phyloP scores from a whole-genome alignment of 148 eudicot genomes.

The Polygonum maritimum region DNA sequence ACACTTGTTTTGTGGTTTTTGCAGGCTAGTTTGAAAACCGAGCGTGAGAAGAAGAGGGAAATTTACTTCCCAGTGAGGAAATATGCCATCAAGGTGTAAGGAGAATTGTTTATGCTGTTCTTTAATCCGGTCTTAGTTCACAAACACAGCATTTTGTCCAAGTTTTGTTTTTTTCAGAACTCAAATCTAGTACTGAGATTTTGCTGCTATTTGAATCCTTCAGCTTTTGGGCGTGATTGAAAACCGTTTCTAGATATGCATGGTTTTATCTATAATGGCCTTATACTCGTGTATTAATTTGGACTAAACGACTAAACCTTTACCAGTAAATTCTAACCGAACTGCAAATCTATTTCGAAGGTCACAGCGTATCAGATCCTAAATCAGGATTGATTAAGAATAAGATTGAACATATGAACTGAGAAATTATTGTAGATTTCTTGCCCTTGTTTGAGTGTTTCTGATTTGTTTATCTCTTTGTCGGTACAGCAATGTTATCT shows the following conservation, averaged over 20 bases:
- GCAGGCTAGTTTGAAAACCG: conserved; percentile 61
- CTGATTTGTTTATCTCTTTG: too few species aligned
- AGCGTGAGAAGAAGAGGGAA: conserved; percentile 54
- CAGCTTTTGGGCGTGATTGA: not conserved
- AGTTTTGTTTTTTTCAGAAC: conserved; percentile 10
- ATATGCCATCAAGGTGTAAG: conserved; percentile 51
- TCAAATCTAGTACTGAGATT: not conserved
- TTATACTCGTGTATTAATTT: too few species aligned
- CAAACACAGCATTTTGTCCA: conserved; percentile 5
- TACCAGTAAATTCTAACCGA: too few species aligned
- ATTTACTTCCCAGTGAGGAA: conserved; percentile 60
- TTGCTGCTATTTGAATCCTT: not conserved
- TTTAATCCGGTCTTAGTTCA: not conserved
- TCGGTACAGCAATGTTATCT: too few species aligned
- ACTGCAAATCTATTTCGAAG: too few species aligned
- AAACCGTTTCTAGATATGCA: not conserved
- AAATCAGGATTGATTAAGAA: too few species aligned
- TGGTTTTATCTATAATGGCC: not conserved
- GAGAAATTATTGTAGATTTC: too few species aligned
- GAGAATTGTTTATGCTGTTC: not conserved
- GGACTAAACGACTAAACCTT: too few species aligned
- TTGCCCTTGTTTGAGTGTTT: too few species aligned
- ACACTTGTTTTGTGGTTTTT: not conserved
- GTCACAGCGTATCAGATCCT: too few species aligned
- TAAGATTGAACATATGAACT: too few species aligned